Evolutionary conservation across 2,329 filamentous ascomycete species (phyloP).

Genomic region (Beauveria australis): DNA sequence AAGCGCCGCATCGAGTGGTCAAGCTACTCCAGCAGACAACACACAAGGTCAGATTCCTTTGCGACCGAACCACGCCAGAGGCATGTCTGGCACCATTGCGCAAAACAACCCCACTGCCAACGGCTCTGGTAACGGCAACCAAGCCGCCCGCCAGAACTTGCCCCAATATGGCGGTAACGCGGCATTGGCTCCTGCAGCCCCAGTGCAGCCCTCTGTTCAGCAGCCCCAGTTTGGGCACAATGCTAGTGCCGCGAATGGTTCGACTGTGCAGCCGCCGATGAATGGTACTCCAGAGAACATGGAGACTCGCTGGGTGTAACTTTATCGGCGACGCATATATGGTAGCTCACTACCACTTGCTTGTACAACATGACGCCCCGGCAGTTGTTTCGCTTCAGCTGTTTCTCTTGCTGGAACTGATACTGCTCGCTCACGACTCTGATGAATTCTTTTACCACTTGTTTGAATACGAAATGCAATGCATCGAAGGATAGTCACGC

Average conservation of each 20-base stretch:
- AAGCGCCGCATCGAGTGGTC: conserved; percentile 36
- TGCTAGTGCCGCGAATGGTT: conserved; percentile 8
- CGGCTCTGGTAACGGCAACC: conserved; percentile 20
- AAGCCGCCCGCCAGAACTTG: conserved; percentile 25
- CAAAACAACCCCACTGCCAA: conserved; percentile 14
- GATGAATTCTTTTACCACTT: conserved; percentile 31
- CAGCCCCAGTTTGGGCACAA: conserved; percentile 11
- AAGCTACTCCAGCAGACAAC: conserved; percentile 43
- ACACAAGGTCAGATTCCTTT: conserved; percentile 47
- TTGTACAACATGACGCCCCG: conserved; percentile 26
- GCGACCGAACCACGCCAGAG: conserved; percentile 35
- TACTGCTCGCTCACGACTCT: conserved; percentile 29
- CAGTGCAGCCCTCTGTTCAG: conserved; percentile 14
- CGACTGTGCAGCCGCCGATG: conserved; percentile 20
- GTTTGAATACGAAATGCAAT: conserved; percentile 20
- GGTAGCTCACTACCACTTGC: conserved; percentile 18
- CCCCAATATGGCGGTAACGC: conserved; percentile 26
- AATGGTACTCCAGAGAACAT: conserved; percentile 21
- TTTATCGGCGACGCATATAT: conserved; percentile 16
- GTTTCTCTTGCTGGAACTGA: conserved; percentile 16
- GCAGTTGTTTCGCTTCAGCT: conserved; percentile 6
- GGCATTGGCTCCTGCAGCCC: conserved; percentile 24
- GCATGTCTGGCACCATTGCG: conserved; percentile 25
- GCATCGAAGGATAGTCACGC: conserved; percentile 14
- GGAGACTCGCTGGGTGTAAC: conserved; percentile 33